phyloP scores from a whole-genome alignment of 805 yeast genomes.

The Ogataea philodendri region DNA sequence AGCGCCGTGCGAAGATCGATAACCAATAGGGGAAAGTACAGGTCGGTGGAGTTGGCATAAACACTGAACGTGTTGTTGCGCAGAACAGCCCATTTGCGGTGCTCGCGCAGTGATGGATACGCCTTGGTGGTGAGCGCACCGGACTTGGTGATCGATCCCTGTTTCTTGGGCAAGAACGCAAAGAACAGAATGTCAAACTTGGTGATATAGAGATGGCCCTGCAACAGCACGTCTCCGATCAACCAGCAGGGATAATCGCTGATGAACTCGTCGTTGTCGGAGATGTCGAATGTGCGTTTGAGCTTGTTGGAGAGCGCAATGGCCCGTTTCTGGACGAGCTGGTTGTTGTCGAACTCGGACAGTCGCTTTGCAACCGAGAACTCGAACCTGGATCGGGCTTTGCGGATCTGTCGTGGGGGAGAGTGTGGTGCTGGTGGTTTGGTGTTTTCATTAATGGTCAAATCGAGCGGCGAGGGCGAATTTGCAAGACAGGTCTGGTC shows the following conservation, averaged over 20 bases:
- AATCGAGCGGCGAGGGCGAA: conserved; percentile 3
- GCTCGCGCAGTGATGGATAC: conserved; percentile 36
- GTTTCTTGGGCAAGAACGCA: conserved; percentile 68
- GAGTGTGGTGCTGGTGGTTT: background rate
- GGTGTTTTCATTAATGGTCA: conserved; percentile 10
- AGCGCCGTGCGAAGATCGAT: conserved; percentile 68
- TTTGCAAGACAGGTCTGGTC: conserved; percentile 9
- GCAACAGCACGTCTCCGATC: conserved; percentile 74
- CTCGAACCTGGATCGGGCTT: conserved; percentile 31
- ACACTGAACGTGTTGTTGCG: conserved; percentile 66
- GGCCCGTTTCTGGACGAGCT: conserved; percentile 31
- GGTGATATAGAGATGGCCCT: conserved; percentile 82
- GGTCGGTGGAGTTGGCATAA: conserved; percentile 68
- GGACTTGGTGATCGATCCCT: conserved; percentile 42
- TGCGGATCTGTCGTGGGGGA: conserved; percentile 9
- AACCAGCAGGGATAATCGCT: conserved; percentile 79
- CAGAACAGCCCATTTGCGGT: conserved; percentile 78
- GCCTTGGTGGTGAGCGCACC: conserved; percentile 51
- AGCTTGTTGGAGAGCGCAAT: conserved; percentile 37
- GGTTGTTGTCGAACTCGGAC: conserved; percentile 19
- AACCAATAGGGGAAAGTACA: conserved; percentile 79
- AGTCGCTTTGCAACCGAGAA: conserved; percentile 33
- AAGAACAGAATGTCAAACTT: conserved; percentile 62
- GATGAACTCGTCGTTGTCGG: conserved; percentile 52
- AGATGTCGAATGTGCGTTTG: conserved; percentile 41